Base-by-base conservation (phyloP, 495 filamentous ascomycete species). In the Penicillium samsonianum region DNA sequence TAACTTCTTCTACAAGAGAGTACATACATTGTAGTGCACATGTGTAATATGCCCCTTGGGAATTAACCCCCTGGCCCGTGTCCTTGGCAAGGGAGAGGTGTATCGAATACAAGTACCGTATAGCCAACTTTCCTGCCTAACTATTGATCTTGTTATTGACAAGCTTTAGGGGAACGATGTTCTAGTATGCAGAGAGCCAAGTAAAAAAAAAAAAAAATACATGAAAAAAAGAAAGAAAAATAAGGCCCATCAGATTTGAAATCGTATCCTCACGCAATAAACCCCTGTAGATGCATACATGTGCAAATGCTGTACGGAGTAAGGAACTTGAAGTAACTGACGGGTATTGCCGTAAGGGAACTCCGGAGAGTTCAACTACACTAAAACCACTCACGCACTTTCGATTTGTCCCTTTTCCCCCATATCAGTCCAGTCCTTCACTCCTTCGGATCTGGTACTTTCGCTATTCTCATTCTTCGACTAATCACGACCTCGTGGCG, bases 371-470 rank as follows among this genome's bases (percentile, higher is more conserved):
- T 60, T 43, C 41, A 61, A 40, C 28, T 19, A 45, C 49, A 28
- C 35, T 30, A 47, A 17, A 37, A 43, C 50, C 20, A 43, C 30
- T 41, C 50, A 49, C 66, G 60, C 60, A 55, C 57, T 64, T 40
- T 53, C 23, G 45, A 77, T 75, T 52, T 59, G 49, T 58, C 60
- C 52, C 46, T 20, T 56, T 49, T 30, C 50, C 31, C 55, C 37
- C 37, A 20, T 51, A 31, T 25, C 35, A 51, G 23, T 51, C 57
- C 35, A 50, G 47, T 65, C 67, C 65, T 66, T 62, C 69, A 68
- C 68, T 69, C 64, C 33, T 69, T 71, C 33, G 67, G 69, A 65
- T 53, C 35, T 59, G 53, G 50, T 40, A n/a, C 26, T 23, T 38
- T 45, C 28, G 55, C 28, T 40, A 37, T 43, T 48, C 50, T 12